These are phyloP conservation scores for Tolypocladium ophioglossoides DNA, from an alignment of 2,329 filamentous ascomycete species.

Conservation along the genomic window DNA sequence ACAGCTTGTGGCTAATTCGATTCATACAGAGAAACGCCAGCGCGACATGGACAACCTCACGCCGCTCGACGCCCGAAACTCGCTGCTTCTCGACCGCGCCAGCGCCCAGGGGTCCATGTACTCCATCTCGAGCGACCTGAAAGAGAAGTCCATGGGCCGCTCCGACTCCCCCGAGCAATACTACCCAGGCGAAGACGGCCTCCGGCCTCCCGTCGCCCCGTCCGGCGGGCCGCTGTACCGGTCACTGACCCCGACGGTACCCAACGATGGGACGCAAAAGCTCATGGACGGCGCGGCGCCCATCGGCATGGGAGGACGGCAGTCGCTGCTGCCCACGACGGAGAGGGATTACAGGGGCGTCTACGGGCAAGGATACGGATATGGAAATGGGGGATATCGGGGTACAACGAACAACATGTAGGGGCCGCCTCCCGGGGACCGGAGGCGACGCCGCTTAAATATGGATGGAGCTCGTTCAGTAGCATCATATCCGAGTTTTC, in stretches of 20 bases:
- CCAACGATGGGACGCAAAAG: constrained; percentile 24
- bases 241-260: constrained; percentile 24
- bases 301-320: constrained; percentile 17
- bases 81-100: constrained; percentile 59
- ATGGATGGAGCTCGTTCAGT: not conserved
- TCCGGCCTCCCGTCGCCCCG: constrained; percentile 11
- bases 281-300: constrained; percentile 31
- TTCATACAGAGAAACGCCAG: constrained; percentile 57
- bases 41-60: constrained; percentile 76
- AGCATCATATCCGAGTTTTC: not conserved
- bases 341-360: constrained; percentile 5
- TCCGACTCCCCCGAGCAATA: constrained; percentile 23
- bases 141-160: constrained; percentile 21
- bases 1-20: not conserved
- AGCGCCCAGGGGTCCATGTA: constrained; percentile 29
- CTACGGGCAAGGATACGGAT: constrained; percentile 7
- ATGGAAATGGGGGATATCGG: constrained; percentile 11
- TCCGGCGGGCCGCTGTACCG: constrained; percentile 20
- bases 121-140: constrained; percentile 28
- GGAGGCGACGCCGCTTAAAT: not conserved
- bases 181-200: constrained; percentile 12
- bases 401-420: not conserved
- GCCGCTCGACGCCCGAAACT: constrained; percentile 77
- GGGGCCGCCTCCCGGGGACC: not conserved
- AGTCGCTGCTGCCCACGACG: not conserved